Evolutionary conservation across 768 basidiomycete genomes (phyloP), one percentile per base, ranked within the genome.

Genomic region (Panaeolus papilionaceus): DNA sequence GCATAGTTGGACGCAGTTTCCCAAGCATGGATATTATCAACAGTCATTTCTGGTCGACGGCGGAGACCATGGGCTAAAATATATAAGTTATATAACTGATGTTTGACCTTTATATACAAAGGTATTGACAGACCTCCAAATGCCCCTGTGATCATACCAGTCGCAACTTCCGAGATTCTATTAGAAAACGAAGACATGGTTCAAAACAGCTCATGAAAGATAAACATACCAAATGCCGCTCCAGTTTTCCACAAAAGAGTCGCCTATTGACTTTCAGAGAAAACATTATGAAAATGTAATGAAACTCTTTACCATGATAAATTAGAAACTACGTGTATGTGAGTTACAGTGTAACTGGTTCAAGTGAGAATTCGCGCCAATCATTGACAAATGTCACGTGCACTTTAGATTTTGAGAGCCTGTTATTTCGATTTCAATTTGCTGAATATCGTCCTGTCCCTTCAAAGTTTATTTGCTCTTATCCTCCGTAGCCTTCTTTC

Each of bases 1-100:
- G 86, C 83, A 75, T 92, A 93, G 68, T 81, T 80, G 7, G 89
- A 79, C 5, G 89, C 92, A 20, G 84, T 89, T 67, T 80, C 79
- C 86, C 89, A 92, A n/a, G 86, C 85, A 18, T 84, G 79, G 5
- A 92, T 75, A 28, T 82, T 80, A 23, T 88, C 88, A 10, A 81
- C 62, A 8, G 87, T 85, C 8, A 88, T 80, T 0, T 83, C 84
- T 18, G 78, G 72, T 51, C 80, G 76, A n/a, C 77, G 74, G 68
- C 82, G 82, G 65, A 93, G 81, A 11, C 79, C 87, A 75, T 93
- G 92, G 11, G 88, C 80, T 83, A 64, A 3, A 33, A 33, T 16
- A 58, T 18, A 49, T 61, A 23, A 26, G 67, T 67, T 65, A 20
- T 37, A 45, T 16, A 66, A 16, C 67, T 23, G 54, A 33, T 33